Base-by-base conservation (phyloP, 1,284 basidiomycete genomes). In the Fomes fomentarius region DNA sequence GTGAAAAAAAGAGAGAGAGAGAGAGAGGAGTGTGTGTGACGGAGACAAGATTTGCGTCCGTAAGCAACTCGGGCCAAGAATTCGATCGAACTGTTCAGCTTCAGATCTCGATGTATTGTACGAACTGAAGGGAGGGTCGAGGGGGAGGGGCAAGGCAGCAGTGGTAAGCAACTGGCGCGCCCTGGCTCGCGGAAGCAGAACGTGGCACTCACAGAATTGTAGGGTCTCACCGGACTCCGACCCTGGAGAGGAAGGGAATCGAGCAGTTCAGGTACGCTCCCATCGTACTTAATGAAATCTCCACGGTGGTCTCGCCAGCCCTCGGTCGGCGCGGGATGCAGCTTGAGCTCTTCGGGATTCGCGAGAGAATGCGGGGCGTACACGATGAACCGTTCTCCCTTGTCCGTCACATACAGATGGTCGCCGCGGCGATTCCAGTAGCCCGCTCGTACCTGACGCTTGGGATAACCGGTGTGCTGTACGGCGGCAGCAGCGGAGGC, bases 361-460 rank as follows among this genome's bases (percentile, higher is more conserved):
- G 75, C 74, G 48, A 68, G 64, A 4, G 74, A 66, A 0, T 67
- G 69, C 2, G 87, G 87, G 8, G 84, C 85, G 53, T 83, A 87
- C 24, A 90, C 85, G 54, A 89, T 73, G 58, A 72, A 82, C 43
- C 75, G 75, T 22, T 75, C 71, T 14, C 55, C 58, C 34, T 74
- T 73, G 22, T 75, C 72, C 21, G 69, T 56, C 19, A 84, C 82
- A 38, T 56, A 56, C 48, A 87, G 74, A 60, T 88, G 81, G 66
- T 89, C 87, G 0, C 87, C 87, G 2, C 87, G 81, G 22, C 77
- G 66, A 59, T 89, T 89, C 87, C 87, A 89, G 59, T 74, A 82
- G 1, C 87, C 87, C 22, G 67, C 66, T 10, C 87, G 82, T 14
- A 78, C 58, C 38, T 17, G 34, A 49, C 50, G 56, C 47, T 26